A percentile compares a stretch with the other conserved stretches of the same genome.
Conservation (phyloP, 2,329 filamentous ascomycete species). For the Trichoderma lentiforme region DNA sequence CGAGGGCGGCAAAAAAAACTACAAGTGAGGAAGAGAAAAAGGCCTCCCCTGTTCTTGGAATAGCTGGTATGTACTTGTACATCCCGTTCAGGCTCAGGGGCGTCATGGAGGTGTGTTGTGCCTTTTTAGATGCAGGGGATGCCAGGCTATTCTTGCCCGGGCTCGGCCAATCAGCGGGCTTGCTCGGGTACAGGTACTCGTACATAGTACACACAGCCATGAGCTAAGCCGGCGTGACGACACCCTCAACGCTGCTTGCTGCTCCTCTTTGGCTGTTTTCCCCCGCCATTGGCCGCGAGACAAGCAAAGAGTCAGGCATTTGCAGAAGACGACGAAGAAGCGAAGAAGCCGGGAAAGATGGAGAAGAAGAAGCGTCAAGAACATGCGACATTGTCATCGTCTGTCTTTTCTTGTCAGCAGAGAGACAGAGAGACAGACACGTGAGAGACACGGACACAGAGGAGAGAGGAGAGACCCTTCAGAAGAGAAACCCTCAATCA, state of each 20-base stretch:
- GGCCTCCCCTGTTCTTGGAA: background rate
- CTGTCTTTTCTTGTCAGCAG: background rate
- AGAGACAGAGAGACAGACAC: background rate
- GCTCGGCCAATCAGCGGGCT: background rate
- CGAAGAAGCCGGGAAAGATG: background rate
- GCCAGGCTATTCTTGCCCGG: background rate
- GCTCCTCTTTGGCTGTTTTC: background rate
- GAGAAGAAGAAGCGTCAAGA: background rate
- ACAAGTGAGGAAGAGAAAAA: background rate
- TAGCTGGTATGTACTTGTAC: background rate
- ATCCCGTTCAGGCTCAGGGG: background rate
- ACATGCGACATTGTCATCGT: background rate
- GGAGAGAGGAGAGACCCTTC: background rate
- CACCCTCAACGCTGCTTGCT: background rate
- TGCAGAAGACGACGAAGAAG: background rate
- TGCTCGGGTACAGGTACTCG: background rate
- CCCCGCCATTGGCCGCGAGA: background rate
- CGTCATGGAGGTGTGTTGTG: constrained; percentile 7
- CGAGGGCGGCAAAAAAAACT: background rate
- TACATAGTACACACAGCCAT: background rate
- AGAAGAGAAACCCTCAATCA: background rate
- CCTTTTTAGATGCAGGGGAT: constrained; percentile 1
- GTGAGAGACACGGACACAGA: background rate
- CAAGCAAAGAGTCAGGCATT: background rate
- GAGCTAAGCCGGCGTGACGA: background rate